phyloP scores from a whole-genome alignment of 1,284 basidiomycete species.

The Puccinia polysora region DNA sequence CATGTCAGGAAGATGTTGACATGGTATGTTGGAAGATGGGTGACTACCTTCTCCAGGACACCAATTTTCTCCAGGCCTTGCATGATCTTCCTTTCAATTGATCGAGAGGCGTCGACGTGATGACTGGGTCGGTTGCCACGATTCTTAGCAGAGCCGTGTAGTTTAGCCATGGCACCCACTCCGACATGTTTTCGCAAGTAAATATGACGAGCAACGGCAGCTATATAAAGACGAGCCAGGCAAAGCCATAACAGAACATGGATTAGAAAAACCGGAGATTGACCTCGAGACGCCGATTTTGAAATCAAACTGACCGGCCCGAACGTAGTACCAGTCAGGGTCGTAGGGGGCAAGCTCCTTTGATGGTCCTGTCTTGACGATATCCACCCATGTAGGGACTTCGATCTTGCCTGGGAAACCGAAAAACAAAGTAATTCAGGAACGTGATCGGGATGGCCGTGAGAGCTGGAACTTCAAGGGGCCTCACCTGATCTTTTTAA shows the following conservation, averaged over 20 bases:
- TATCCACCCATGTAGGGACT: constrained; percentile 97
- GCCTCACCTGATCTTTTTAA: constrained; percentile 76
- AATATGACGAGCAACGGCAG: constrained; percentile 96
- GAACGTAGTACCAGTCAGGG: constrained; percentile 99
- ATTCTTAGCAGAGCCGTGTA: constrained; percentile 93
- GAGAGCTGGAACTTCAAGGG: background rate
- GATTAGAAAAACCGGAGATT: constrained; percentile 28
- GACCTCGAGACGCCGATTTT: constrained; percentile 3
- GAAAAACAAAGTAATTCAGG: background rate
- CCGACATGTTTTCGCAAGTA: constrained; percentile 99
- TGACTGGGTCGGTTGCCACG: constrained; percentile 92
- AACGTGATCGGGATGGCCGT: background rate
- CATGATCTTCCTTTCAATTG: constrained; percentile 62
- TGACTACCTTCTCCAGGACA: constrained; percentile 72
- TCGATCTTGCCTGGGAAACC: constrained; percentile 77
- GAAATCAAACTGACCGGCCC: constrained; percentile 69
- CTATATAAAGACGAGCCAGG: constrained; percentile 56
- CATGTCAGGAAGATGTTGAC: background rate
- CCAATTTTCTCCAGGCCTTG: constrained; percentile 98
- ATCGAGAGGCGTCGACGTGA: constrained; percentile 80
- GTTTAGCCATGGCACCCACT: constrained; percentile 90
- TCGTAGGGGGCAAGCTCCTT: constrained; percentile 99
- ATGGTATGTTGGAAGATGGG: no score
- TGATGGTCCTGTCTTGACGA: constrained; percentile 96
- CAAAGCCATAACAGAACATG: constrained; percentile 37